Evolutionary conservation across 2,329 filamentous ascomycete species (phyloP).

Genomic region (Hymenoscyphus salicellus): DNA sequence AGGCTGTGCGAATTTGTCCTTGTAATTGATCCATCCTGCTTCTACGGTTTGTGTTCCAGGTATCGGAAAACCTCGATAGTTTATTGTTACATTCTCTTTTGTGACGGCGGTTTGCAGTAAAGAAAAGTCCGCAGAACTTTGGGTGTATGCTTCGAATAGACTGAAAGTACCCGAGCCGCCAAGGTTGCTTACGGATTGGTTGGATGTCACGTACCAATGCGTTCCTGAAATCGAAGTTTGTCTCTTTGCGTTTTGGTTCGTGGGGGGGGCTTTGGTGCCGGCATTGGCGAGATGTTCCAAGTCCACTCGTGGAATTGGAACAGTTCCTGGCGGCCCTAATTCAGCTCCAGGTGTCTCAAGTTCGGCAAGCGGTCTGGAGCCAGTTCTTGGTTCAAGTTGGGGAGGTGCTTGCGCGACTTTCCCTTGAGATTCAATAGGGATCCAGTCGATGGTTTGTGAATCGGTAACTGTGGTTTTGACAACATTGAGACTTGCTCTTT

Average conservation of each 20-base stretch:
- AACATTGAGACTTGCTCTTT: conserved; percentile 11
- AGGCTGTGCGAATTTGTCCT: conserved; percentile 10
- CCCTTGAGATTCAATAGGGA: conserved; percentile 17
- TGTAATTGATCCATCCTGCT: conserved; percentile 23
- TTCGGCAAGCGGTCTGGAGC: conserved; percentile 8
- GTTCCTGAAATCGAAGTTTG: conserved; percentile 7
- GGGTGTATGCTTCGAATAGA: conserved; percentile 15
- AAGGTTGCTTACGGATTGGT: conserved; percentile 12
- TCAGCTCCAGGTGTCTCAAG: conserved; percentile 11
- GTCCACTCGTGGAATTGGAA: conserved; percentile 16
- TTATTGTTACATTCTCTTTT: neutral
- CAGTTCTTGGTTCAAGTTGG: conserved; percentile 2
- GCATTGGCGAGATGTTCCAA: neutral
- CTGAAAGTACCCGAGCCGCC: conserved; percentile 18
- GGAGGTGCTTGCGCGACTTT: conserved; percentile 17
- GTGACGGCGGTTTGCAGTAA: conserved; percentile 20
- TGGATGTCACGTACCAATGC: conserved; percentile 18
- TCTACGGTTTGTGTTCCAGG: conserved; percentile 17
- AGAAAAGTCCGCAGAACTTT: conserved; percentile 18
- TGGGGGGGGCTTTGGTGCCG: neutral
- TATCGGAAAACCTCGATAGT: neutral
- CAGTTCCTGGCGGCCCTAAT: conserved; percentile 18
- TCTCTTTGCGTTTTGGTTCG: conserved; percentile 1
- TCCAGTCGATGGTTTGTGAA: conserved; percentile 20
- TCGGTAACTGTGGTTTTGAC: conserved; percentile 17